Evolutionary conservation across 495 filamentous ascomycete species (phyloP), one percentile per base, ranked within the genome.

Genomic region (Annulohypoxylon bovei): DNA sequence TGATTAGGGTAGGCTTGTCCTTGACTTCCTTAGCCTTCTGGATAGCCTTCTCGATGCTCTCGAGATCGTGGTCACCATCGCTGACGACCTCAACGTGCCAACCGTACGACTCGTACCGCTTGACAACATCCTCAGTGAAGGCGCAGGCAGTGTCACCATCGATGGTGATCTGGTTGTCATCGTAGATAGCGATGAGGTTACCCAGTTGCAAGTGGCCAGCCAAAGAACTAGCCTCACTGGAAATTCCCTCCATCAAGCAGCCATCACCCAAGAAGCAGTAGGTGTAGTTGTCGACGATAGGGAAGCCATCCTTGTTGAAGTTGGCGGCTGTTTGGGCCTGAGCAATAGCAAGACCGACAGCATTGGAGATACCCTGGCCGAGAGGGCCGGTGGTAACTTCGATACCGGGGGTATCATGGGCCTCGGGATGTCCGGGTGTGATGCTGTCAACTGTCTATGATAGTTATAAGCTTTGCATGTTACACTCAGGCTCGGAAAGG

Each of bases 341-440:
- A 59, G 94, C 96, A 76, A 98, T 93, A 76, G 95, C 95, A 77
- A 99, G 89, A 90, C 95, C 95, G 64, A 98, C 94, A 72, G 93
- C 92, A 79, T 97, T 98, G 78, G 89, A 83, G 81, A 98, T 95
- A 85, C 94, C 94, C 85, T 98, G 94, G 71, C 94, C 94, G 42
- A 98, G 92, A 73, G 94, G 94, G 73, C 94, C 94, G 76, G 95
- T 99, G 74, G 95, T 99, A 76, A 99, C 95, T 82, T 99, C 95
- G 74, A 99, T 81, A 83, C 95, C 95, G 61, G 93, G 92, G 69
- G 96, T 98, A 79, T 98, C 95, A 80, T 97, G 92, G 71, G 94
- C 85, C 85, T 99, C 95, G 75, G 95, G 95, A 80, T 99, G 95
- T 79, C 95, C 95, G 68, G 95, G 95, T 39, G 94, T 97, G 78